phyloP scores from a whole-genome alignment of 2,329 filamentous ascomycete genomes.

The Pestalotiopsis fici region DNA sequence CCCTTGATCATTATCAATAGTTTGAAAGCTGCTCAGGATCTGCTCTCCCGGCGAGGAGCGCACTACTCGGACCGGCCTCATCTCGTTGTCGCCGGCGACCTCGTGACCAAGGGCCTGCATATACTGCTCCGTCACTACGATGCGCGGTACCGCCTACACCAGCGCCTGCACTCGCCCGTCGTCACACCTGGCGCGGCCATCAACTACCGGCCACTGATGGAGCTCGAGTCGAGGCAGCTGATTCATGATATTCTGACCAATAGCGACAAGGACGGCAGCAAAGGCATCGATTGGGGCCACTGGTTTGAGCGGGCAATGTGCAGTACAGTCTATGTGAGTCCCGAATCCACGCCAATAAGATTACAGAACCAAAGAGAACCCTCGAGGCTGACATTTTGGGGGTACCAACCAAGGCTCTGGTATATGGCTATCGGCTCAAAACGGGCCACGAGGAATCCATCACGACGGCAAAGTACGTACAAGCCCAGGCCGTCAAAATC shows the following conservation, averaged over 20 bases:
- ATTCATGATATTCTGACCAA: slow-evolving; percentile 40
- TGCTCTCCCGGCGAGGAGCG: slow-evolving; percentile 17
- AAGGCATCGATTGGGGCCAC: slow-evolving; percentile 27
- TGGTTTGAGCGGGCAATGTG: slow-evolving; percentile 35
- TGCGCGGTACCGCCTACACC: slow-evolving; percentile 37
- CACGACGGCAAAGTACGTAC: slow-evolving; percentile 21
- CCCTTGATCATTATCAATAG: slow-evolving; percentile 17
- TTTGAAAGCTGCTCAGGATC: slow-evolving; percentile 14
- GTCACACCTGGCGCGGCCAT: slow-evolving; percentile 27
- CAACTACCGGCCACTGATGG: slow-evolving; percentile 41
- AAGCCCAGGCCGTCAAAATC: slow-evolving; percentile 23
- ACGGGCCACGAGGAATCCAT: slow-evolving; percentile 24
- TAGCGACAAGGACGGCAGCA: slow-evolving; percentile 19
- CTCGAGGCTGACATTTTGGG: neutral
- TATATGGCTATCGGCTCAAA: slow-evolving; percentile 36
- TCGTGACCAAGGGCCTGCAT: slow-evolving; percentile 35
- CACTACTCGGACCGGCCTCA: slow-evolving; percentile 19
- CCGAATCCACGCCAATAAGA: too few species aligned
- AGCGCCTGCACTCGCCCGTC: slow-evolving; percentile 37
- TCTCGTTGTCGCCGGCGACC: slow-evolving; percentile 31
- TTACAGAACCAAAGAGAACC: neutral
- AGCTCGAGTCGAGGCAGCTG: slow-evolving; percentile 46
- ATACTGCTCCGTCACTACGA: slow-evolving; percentile 43
- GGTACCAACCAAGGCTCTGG: slow-evolving; percentile 17
- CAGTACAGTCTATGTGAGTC: slow-evolving; percentile 33